phyloP scores from a whole-genome alignment of 2,329 filamentous ascomycete species.

The Penicillium aurantiogriseum region DNA sequence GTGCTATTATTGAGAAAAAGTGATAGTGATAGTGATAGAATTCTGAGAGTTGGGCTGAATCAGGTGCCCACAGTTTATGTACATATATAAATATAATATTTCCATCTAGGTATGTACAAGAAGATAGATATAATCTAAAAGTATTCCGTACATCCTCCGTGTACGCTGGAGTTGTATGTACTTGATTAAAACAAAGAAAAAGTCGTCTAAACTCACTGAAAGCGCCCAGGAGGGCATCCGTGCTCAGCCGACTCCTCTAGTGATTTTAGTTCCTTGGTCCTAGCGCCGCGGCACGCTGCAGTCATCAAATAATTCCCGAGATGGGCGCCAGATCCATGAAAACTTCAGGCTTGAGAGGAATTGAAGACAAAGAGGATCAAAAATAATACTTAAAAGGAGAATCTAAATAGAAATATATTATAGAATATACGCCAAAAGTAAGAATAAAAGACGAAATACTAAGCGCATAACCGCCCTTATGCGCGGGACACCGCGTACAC shows the following conservation, averaged over 20 bases:
- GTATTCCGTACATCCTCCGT: too few species aligned
- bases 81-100: not conserved
- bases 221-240: constrained; percentile 7
- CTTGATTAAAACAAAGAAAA: not conserved
- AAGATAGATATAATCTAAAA: too few species aligned
- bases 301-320: constrained; percentile 14
- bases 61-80: not conserved
- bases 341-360: not conserved
- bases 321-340: constrained; percentile 5
- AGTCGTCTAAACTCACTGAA: constrained; percentile 7
- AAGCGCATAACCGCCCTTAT: constrained; percentile 13
- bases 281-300: constrained; percentile 15
- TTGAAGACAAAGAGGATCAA: not conserved
- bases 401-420: not conserved
- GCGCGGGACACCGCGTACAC: constrained; percentile 4
- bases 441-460: not conserved
- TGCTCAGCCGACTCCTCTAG: constrained; percentile 7
- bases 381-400: not conserved
- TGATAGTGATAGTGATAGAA: constrained; percentile 1
- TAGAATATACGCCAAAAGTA: not conserved
- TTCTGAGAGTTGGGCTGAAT: not conserved
- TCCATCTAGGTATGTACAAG: too few species aligned
- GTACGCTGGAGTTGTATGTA: too few species aligned
- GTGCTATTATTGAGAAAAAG: not conserved
- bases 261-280: constrained; percentile 9